These are phyloP conservation scores for Fulvia fulva DNA, from an alignment of 2,329 filamentous ascomycete species.

Conservation along the genomic window DNA sequence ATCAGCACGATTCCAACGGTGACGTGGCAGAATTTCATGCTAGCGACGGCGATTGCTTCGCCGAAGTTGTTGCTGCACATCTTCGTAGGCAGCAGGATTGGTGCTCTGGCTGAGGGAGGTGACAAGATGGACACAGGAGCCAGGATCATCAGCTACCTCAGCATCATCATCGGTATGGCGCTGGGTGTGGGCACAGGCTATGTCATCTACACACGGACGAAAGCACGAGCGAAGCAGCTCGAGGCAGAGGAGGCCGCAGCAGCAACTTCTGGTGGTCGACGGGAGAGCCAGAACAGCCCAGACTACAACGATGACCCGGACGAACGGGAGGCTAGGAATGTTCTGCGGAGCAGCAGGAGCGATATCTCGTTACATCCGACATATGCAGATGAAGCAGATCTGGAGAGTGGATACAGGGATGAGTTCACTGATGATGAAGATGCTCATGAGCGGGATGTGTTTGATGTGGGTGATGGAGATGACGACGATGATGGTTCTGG, in stretches of 20 bases:
- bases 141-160: constrained; percentile 77
- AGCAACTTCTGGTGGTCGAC: constrained; percentile 24
- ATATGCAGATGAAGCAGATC: constrained; percentile 46
- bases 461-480: constrained; percentile 42
- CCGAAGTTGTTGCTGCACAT: constrained; percentile 89
- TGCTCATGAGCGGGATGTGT: constrained; percentile 42
- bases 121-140: constrained; percentile 76
- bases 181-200: constrained; percentile 74
- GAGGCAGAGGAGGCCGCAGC: constrained; percentile 44
- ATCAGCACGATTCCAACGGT: constrained; percentile 91
- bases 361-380: constrained; percentile 48
- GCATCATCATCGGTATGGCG: constrained; percentile 67
- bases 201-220: constrained; percentile 71
- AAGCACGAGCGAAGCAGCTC: constrained; percentile 46
- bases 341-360: constrained; percentile 47
- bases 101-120: constrained; percentile 74
- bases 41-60: constrained; percentile 75
- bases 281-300: constrained; percentile 26
- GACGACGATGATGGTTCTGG: constrained; percentile 26
- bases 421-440: constrained; percentile 43
- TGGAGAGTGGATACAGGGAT: constrained; percentile 43
- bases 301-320: constrained; percentile 46
- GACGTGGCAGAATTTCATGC: constrained; percentile 66
- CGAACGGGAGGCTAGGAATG: constrained; percentile 37
- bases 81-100: constrained; percentile 83